Conservation (phyloP, 2,329 filamentous ascomycete genomes). For the Dryadomyces quercivorus region DNA sequence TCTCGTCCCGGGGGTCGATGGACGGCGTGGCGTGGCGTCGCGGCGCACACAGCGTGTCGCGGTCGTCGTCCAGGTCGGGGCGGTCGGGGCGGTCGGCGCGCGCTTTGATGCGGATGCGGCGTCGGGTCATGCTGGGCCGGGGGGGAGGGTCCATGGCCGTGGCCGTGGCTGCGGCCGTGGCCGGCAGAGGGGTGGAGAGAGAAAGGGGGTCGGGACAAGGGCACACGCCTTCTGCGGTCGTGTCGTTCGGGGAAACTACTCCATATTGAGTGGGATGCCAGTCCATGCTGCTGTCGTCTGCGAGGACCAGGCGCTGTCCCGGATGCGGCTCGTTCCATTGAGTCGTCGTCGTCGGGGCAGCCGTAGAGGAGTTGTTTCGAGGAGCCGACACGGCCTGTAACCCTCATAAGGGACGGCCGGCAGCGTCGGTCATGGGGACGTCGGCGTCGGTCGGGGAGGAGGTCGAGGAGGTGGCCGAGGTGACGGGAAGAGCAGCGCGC, state of each 20-base stretch:
- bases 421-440: conserved; percentile 21
- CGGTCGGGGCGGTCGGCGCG: neutral
- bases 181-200: neutral
- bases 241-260: conserved; percentile 19
- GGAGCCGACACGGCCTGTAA: conserved; percentile 43
- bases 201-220: conserved; percentile 4
- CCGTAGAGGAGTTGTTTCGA: conserved; percentile 14
- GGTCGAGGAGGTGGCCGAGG: conserved; percentile 5
- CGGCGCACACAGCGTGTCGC: too few species aligned
- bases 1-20: neutral
- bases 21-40: too few species aligned
- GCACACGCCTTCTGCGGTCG: conserved; percentile 34
- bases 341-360: conserved; percentile 7
- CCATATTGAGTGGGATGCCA: conserved; percentile 1
- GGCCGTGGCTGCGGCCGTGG: too few species aligned
- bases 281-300: neutral
- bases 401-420: conserved; percentile 34
- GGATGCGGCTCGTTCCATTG: conserved; percentile 34
- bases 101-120: neutral
- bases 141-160: neutral
- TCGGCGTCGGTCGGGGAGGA: conserved; percentile 18
- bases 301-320: conserved; percentile 24
- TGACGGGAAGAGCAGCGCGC: neutral
- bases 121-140: neutral
- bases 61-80: neutral